phyloP scores from a whole-genome alignment of 2,329 filamentous ascomycete species.

The Talaromyces islandicus region DNA sequence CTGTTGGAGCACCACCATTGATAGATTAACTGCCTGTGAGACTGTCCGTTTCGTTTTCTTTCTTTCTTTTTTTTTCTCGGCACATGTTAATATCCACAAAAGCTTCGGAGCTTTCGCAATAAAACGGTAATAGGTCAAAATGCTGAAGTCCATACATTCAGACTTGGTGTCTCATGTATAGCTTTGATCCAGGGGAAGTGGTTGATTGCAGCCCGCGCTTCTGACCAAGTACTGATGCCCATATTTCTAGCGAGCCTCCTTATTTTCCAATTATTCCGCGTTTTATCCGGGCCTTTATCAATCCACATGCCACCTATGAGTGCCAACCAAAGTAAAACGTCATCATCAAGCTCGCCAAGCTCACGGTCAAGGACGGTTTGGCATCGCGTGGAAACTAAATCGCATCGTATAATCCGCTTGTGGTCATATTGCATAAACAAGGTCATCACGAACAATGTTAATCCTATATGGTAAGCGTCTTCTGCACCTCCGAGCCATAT shows the following conservation, averaged over 20 bases:
- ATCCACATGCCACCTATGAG: conserved; percentile 9
- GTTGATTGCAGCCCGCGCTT: neutral
- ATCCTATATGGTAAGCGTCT: conserved; percentile 3
- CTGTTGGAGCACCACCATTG: too few relatives aligned
- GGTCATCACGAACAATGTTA: conserved; percentile 10
- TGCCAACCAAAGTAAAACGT: conserved; percentile 5
- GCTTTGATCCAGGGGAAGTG: conserved; percentile 3
- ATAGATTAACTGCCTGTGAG: too few relatives aligned
- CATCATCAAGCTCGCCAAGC: neutral
- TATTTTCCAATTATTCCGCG: neutral
- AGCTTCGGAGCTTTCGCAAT: neutral
- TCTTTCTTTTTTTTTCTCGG: too few relatives aligned
- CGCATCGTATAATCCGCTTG: neutral
- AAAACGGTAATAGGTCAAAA: conserved; percentile 3
- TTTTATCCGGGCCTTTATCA: neutral
- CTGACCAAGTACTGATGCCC: neutral
- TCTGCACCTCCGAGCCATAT: neutral
- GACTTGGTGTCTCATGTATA: neutral
- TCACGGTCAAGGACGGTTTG: neutral
- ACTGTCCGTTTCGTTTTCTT: too few relatives aligned
- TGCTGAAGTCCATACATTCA: neutral
- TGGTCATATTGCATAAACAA: conserved; percentile 4
- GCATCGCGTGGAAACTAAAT: neutral
- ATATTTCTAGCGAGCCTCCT: neutral
- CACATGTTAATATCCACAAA: too few relatives aligned